Evolutionary conservation across 2,329 filamentous ascomycete species (phyloP), one percentile per base, ranked within the genome.

Genomic region (Calonectria pauciramosa): DNA sequence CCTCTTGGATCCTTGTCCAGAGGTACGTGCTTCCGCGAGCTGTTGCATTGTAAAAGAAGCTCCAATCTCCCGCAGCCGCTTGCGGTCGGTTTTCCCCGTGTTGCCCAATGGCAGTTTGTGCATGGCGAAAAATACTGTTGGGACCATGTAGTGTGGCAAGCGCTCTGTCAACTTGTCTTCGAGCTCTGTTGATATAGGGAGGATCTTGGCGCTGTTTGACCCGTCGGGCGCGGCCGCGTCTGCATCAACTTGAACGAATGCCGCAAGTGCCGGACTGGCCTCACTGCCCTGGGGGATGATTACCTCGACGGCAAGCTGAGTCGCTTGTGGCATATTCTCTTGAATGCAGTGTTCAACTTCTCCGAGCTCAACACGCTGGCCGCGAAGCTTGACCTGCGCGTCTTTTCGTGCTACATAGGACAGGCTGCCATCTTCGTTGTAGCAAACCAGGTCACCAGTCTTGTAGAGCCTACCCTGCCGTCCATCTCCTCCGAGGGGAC

Each of bases 361-460:
- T 1, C 71, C 78, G 4, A 90, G 84, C 82, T 90, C 92, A 59
- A 91, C 85, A 63, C 90, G 83, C 73, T 88, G 91, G 10, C 92
- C 92, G n/a, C 88, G 86, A 10, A 92, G 81, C 81, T 92, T 92
- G 63, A 92, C 87, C 78, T 92, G 90, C 0, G 86, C 86, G 76
- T 92, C 90, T 75, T 90, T 90, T 13, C 91, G 85, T 44, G 89
- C 90, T 36, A 89, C 77, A 63, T 86, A 89, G 0, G 84, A 76
- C 13, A 90, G 77, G 32, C 79, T 80, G 1, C 86, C 86, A 64
- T 88, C 84, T 0, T 80, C 76, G 44, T 85, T 80, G 41, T 88
- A 88, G 47, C 80, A 80, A 4, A 82, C 88, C 8, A 90, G 81
- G 74, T 90, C 88, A 6, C 88, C 88, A 1, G 88, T 89, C 71